A percentile compares a stretch with the other conserved stretches of the same genome.
phyloP scores from a whole-genome alignment of 371 early-diverging fungal species.

The Mucor indicus region DNA sequence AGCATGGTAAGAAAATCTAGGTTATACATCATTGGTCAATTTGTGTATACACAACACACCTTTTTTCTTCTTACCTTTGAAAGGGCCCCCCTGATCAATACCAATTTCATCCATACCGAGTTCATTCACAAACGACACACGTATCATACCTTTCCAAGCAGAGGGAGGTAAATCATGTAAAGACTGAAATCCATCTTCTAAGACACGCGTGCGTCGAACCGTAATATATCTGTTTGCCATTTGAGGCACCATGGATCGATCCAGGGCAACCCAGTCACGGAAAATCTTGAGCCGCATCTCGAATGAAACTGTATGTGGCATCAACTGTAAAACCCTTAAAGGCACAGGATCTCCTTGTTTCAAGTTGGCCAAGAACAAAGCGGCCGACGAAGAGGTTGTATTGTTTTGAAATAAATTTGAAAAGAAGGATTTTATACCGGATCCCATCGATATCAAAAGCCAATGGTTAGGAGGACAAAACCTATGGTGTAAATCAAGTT shows the following conservation, averaged over 20 bases:
- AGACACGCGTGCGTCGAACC: slow-evolving; percentile 68
- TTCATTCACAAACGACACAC: slow-evolving; percentile 81
- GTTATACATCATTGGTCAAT: slow-evolving; percentile 5
- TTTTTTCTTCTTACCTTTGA: slow-evolving; percentile 64
- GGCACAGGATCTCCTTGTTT: slow-evolving; percentile 54
- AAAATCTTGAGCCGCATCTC: slow-evolving; percentile 77
- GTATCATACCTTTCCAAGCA: slow-evolving; percentile 70
- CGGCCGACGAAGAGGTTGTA: slow-evolving; percentile 9
- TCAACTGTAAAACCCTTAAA: slow-evolving; percentile 66
- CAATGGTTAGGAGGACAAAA: slow-evolving; percentile 75
- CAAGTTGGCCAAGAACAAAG: slow-evolving; percentile 28
- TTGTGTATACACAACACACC: too few species aligned
- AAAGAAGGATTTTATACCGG: slow-evolving; percentile 23
- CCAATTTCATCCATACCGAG: slow-evolving; percentile 77
- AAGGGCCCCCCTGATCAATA: slow-evolving; percentile 92
- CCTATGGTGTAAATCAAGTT: slow-evolving; percentile 67
- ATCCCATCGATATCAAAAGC: slow-evolving; percentile 52
- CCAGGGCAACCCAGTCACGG: slow-evolving; percentile 66
- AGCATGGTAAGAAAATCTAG: slow-evolving; percentile 83
- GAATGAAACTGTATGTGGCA: slow-evolving; percentile 88
- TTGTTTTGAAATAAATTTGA: slow-evolving; percentile 13
- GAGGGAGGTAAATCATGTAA: slow-evolving; percentile 50
- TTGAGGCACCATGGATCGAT: slow-evolving; percentile 27
- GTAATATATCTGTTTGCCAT: slow-evolving; percentile 32
- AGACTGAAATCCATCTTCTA: slow-evolving; percentile 78